Evolutionary conservation across 2,329 filamentous ascomycete genomes (phyloP).

Genomic region (Talaromyces sp.): DNA sequence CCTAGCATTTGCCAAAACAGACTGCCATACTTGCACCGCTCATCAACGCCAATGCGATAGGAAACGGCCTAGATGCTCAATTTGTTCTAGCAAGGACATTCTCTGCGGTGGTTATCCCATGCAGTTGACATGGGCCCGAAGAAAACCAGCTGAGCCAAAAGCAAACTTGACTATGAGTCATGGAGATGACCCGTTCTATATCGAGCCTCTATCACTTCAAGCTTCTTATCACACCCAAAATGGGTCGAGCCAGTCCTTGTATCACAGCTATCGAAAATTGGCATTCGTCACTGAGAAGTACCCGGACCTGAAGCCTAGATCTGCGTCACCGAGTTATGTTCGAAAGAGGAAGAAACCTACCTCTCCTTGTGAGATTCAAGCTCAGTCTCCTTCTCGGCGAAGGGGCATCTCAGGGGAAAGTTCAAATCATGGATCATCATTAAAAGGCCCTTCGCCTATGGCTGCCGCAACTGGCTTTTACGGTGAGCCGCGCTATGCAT

Average conservation of each 20-base stretch:
- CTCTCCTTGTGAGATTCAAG: background rate
- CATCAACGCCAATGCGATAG: conserved; percentile 9
- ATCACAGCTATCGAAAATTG: background rate
- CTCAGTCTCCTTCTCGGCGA: background rate
- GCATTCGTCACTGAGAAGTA: background rate
- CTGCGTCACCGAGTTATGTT: background rate
- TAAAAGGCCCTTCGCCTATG: no score
- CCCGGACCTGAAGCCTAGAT: background rate
- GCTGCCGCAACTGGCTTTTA: no score
- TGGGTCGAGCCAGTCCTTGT: background rate
- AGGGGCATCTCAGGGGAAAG: no score
- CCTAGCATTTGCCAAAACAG: conserved; percentile 12
- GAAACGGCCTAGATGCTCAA: conserved; percentile 17
- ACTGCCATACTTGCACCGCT: conserved; percentile 14
- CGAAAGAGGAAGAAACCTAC: background rate
- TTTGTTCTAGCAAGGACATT: conserved; percentile 9
- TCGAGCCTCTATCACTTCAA: conserved; percentile 12
- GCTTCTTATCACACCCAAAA: background rate
- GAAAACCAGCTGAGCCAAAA: background rate
- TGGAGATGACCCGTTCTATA: background rate
- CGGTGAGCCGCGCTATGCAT: no score
- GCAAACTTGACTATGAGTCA: background rate
- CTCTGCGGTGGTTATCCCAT: conserved; percentile 13
- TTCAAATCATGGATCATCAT: no score
- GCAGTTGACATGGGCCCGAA: conserved; percentile 8